Conservation (phyloP, 331 rosid genomes). For the Erythrophleum ivorense region DNA sequence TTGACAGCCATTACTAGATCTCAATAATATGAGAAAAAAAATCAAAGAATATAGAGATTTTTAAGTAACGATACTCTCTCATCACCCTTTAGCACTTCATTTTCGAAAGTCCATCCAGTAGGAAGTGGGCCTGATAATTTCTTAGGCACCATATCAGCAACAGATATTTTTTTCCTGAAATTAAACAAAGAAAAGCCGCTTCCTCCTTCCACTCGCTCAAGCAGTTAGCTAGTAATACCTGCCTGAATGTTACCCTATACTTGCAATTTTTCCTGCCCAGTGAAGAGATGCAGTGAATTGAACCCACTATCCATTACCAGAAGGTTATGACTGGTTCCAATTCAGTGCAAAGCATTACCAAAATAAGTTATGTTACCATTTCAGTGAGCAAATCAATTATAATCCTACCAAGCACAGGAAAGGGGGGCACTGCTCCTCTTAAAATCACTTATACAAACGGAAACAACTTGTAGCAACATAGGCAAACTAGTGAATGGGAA, state of each 20-base stretch:
- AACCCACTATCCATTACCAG: neutral
- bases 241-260: neutral
- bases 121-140: conserved; percentile 5
- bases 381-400: too few species aligned
- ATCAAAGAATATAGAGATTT: conserved; percentile 21
- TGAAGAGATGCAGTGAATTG: conserved; percentile 14
- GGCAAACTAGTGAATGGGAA: neutral
- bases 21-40: neutral
- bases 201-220: conserved; percentile 6
- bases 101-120: conserved; percentile 25
- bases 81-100: conserved; percentile 1
- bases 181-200: neutral
- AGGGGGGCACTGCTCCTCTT: neutral
- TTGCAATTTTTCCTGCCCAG: neutral
- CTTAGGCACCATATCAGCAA: conserved; percentile 27
- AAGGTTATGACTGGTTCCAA: conserved; percentile 17
- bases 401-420: conserved; percentile 1
- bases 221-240: neutral
- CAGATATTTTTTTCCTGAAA: neutral
- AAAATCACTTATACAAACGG: conserved; percentile 1
- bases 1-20: conserved; percentile 16
- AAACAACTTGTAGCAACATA: neutral
- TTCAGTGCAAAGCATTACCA: conserved; percentile 1
- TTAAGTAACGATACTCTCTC: neutral
- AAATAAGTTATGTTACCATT: too few species aligned